Evolutionary conservation across 345 rosid species (phyloP).

Genomic region (Moricandia moricandioides): DNA sequence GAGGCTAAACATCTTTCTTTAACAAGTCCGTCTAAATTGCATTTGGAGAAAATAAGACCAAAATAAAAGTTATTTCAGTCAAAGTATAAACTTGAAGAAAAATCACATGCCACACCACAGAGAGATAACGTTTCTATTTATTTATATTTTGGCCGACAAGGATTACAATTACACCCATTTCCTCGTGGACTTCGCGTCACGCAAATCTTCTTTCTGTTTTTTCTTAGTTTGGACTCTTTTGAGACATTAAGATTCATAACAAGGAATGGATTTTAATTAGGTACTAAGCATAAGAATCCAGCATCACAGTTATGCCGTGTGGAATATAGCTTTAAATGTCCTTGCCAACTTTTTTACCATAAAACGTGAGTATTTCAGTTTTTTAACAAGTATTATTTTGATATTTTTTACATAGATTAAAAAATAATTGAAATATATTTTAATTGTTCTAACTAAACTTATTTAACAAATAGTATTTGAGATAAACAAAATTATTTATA

Average conservation of each 20-base stretch:
- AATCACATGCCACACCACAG: constrained; percentile 11
- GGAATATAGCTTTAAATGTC: neutral
- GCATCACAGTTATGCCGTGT: neutral
- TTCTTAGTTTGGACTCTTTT: constrained; percentile 16
- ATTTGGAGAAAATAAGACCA: neutral
- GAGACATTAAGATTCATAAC: constrained; percentile 15
- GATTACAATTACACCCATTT: constrained; percentile 16
- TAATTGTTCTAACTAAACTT: too few species aligned
- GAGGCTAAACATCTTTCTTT: neutral
- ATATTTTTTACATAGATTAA: too few species aligned
- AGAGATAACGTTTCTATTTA: constrained; percentile 5
- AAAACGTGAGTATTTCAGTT: neutral
- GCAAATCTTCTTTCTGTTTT: neutral
- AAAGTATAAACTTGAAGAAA: neutral
- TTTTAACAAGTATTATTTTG: too few species aligned
- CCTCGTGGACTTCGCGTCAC: constrained; percentile 25
- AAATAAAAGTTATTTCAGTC: neutral
- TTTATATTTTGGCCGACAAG: constrained; percentile 1
- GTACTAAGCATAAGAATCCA: constrained; percentile 12
- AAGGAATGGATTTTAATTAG: constrained; percentile 13
- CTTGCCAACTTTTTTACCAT: neutral
- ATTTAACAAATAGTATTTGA: too few species aligned
- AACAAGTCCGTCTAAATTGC: neutral
- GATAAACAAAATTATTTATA: too few species aligned
- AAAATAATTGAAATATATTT: too few species aligned